Base-by-base conservation (phyloP, 257 asterid species). In the Solanum stenotomum region DNA sequence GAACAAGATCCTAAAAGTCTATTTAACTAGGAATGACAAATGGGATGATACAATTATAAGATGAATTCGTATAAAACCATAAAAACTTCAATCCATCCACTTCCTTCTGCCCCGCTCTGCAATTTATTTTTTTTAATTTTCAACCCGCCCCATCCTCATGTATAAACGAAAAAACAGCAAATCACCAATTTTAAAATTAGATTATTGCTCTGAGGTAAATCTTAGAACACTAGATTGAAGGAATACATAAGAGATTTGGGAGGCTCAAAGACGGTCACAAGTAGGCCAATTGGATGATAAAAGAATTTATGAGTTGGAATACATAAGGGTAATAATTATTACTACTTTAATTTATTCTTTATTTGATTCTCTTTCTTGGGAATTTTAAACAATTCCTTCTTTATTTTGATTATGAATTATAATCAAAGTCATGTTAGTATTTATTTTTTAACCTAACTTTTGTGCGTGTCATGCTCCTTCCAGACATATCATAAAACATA, bases 351-450 rank as follows among this genome's bases (percentile, higher is more conserved):
- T 91, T 88, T 87, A 89, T 89, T 87, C 88, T 25, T 23, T 40
- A 78, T 46, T 86, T 87, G 89, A 89, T 92, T 89, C 93, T 86
- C 61, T 88, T 87, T 20, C 87, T 88, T 59, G 68, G 83, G 42
- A 59, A 61, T 42, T 63, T 38, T 67, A 79, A 85, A 78, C 46
- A 72, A 44, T 9, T 88, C 18, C 10, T n/a, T 11, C 75, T 67
- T 11, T 46, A 9, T 72, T 34, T 33, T 72, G 4, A 72, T 33
- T 33, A 68, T 68, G 72, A 65, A 68, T 68, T 70, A 72, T 72
- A 34, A 75, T 35, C 38, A 85, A 31, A 70, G 18, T 70, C 23
- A 52, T 52, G 63, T 42, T 29, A 11, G 5, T 42, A 67, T 40
- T 35, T 35, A 8, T 25, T 85, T 40, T 31, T 72, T 71, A 31